Evolutionary conservation across 2,329 filamentous ascomycete genomes (phyloP).

Genomic region (Aspergillus melleus): DNA sequence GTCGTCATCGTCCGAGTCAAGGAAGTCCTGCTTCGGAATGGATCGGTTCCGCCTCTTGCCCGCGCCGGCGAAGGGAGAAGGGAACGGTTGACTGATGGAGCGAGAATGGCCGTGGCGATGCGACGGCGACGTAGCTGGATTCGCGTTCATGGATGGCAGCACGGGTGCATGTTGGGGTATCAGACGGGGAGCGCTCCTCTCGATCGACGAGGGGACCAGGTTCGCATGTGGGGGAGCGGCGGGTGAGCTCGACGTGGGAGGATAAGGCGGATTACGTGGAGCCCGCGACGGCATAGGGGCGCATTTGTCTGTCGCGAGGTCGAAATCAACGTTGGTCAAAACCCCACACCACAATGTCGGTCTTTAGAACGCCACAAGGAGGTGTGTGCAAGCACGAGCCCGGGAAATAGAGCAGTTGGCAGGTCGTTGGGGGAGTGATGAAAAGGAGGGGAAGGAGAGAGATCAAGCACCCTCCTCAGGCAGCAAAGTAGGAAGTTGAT

Average conservation of each 20-base stretch:
- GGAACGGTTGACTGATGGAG: slow-evolving; percentile 79
- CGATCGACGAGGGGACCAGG: slow-evolving; percentile 16
- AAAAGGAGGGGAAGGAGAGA: not conserved
- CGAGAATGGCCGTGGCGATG: slow-evolving; percentile 52
- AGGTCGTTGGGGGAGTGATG: not conserved
- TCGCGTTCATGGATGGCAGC: slow-evolving; percentile 22
- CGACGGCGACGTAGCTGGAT: slow-evolving; percentile 18
- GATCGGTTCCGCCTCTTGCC: slow-evolving; percentile 55
- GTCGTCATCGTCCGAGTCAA: slow-evolving; percentile 50
- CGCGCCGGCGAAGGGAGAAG: slow-evolving; percentile 65
- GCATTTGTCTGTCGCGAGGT: slow-evolving; percentile 21
- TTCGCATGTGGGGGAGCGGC: slow-evolving; percentile 21
- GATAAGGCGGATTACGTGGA: slow-evolving; percentile 31
- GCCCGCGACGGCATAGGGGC: slow-evolving; percentile 40
- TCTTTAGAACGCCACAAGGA: not conserved
- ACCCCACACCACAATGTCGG: not conserved
- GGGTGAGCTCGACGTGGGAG: slow-evolving; percentile 24
- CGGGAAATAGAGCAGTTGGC: not conserved
- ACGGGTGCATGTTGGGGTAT: slow-evolving; percentile 27
- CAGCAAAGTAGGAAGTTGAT: not conserved
- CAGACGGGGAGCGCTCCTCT: slow-evolving; percentile 20
- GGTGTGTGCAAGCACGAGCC: not conserved
- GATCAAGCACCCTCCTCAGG: not conserved
- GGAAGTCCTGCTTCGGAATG: slow-evolving; percentile 41
- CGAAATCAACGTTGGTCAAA: not conserved